Evolutionary conservation across 805 yeast species (phyloP), one percentile per base, ranked within the genome.

Genomic region (Lipomyces oligophaga): DNA sequence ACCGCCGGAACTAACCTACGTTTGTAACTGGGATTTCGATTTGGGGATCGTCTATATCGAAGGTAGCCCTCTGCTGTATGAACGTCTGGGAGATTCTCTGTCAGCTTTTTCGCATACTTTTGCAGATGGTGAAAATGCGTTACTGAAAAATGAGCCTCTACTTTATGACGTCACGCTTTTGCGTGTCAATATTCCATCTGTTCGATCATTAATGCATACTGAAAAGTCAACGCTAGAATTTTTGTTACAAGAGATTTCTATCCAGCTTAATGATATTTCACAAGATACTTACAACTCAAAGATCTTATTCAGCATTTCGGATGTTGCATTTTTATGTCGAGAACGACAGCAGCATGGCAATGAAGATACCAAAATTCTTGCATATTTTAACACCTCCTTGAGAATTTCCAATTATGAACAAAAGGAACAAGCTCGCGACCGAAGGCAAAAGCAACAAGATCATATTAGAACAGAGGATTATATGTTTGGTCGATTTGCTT

Each of bases 11-110:
- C 87, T 90, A 0, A 86, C 97, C 0, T 93, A 85, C 61, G 79
- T 77, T 54, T 88, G 96, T 59, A 81, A 85, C 49, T 93, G 98
- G 98, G 89, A 83, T 49, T 78, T 93, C 56, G 77, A 75, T 22
- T 61, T 83, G 1, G 95, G 89, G 7, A 70, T 68, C 3, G 66
- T 88, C 3, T 46, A 57, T 1, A 64, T 85, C 10, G 73, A 78
- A 45, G 76, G 85, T 1, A 66, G 72, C 7, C 69, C 80, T 0
- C 47, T 58, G 3, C 73, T 78, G 47, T 20, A 80, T 7, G 67
- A 68, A 30, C 72, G 75, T 0, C 59, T 83, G 10, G 52, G 57
- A 0, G 57, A 69, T 2, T 67, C 81, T 0, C 52, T 76, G 8
- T 40, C 63, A 8, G 77, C 78, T 15, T 68, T 86, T 42, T 79